Evolutionary conservation across 495 filamentous ascomycete genomes (phyloP), one percentile per base, ranked within the genome.

Genomic region (Aspergillus kassunensis): DNA sequence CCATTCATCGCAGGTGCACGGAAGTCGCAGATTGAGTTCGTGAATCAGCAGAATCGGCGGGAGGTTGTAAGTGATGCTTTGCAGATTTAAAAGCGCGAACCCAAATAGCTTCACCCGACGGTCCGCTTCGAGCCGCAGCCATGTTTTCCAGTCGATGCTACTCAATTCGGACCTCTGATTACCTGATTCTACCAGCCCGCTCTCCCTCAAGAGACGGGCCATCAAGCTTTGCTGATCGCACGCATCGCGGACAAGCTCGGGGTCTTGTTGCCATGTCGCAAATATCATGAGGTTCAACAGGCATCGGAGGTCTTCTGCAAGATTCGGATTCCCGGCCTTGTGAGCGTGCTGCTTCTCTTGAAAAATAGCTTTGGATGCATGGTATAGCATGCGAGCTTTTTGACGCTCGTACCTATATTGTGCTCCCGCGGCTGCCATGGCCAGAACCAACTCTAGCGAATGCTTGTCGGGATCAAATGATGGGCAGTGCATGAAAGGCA

Each of bases 21-120:
- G 83, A 13, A 85, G 70, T 40, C 69, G 72, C 1, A 85, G 66
- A n/a, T 80, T 70, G 4, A 87, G 63, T 55, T 87, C 82, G 0
- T 78, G 75, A 10, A 71, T 79, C 16, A 82, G 55, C 0, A 87
- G 65, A 4, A 72, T 53, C 2, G 73, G 70, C 2, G 70, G 69
- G 1, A 59, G 57, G 21, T 64, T 64, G 43, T 63, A 74, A 19
- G 65, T 60, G 36, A 74, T 70, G n/a, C 49, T 52, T 25, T 74
- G 70, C 0, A 73, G 37, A 48, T 72, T 73, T 24, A 70, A 64
- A 41, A 71, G 56, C 31, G 61, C 57, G 27, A 69, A 76, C 2
- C 63, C 63, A 15, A 69, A 65, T 8, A 71, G 44, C 33, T 70
- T 70, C 6, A 71, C 60, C 27, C 73, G 55, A 19, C 64, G 51